A percentile compares a stretch with the other conserved stretches of the same genome.
Conservation (phyloP, 352 stramenopile genomes). For the Thalassiosira mediterranea region DNA sequence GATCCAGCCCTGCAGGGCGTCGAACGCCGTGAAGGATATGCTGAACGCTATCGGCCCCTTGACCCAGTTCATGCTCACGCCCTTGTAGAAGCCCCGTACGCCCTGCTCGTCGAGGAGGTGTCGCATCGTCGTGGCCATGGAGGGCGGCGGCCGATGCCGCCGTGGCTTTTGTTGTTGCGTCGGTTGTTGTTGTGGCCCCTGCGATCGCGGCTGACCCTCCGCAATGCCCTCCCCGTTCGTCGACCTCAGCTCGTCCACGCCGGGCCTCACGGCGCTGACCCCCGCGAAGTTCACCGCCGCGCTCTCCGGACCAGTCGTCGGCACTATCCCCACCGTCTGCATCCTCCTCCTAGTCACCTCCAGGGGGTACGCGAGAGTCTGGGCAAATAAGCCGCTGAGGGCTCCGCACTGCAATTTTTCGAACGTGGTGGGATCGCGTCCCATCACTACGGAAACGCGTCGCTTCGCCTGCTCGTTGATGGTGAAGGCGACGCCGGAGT, state of each 20-base stretch:
- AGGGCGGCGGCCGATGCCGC: slow-evolving; percentile 42
- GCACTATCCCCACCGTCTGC: slow-evolving; percentile 88
- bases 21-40: slow-evolving; percentile 89
- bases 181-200: slow-evolving; percentile 25
- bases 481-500: slow-evolving; percentile 86
- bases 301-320: slow-evolving; percentile 59
- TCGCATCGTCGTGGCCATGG: slow-evolving; percentile 72
- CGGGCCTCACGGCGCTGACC: slow-evolving; percentile 40
- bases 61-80: slow-evolving; percentile 90
- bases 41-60: slow-evolving; percentile 89
- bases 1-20: slow-evolving; percentile 80
- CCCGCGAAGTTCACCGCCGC: slow-evolving; percentile 60
- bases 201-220: slow-evolving; percentile 10
- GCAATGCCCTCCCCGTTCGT: slow-evolving; percentile 9
- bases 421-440: slow-evolving; percentile 80
- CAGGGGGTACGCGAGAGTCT: slow-evolving; percentile 88
- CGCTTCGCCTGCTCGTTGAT: slow-evolving; percentile 87
- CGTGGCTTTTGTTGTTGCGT: slow-evolving; percentile 5
- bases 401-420: slow-evolving; percentile 87
- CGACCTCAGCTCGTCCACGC: slow-evolving; percentile 23
- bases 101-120: slow-evolving; percentile 86
- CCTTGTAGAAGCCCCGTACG: slow-evolving; percentile 88
- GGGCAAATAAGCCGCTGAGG: slow-evolving; percentile 86
- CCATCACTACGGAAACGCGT: slow-evolving; percentile 68
- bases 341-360: slow-evolving; percentile 88